Conservation (phyloP, 1,284 basidiomycete species). For the Sporisorium exsertum region DNA sequence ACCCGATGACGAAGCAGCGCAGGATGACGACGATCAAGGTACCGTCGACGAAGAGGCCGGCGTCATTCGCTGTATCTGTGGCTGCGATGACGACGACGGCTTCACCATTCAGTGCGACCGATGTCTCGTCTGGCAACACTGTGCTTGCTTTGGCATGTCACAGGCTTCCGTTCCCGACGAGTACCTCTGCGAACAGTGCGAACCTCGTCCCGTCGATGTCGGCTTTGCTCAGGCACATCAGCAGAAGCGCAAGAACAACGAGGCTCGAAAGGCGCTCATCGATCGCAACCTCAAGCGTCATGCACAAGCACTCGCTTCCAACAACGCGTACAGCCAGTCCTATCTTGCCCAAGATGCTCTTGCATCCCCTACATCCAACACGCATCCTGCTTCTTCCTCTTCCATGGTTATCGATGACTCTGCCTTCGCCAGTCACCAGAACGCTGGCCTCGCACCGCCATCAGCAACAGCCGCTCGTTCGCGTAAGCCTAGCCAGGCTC, state of each 20-base stretch:
- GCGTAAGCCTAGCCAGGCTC: constrained; percentile 53
- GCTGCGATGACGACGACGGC: constrained; percentile 81
- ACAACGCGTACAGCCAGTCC: constrained; percentile 18
- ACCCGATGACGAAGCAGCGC: constrained; percentile 33
- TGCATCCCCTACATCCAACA: constrained; percentile 24
- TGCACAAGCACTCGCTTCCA: constrained; percentile 35
- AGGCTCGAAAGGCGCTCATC: constrained; percentile 59
- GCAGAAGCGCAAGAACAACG: constrained; percentile 61
- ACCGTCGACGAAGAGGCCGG: constrained; percentile 63
- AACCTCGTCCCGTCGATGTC: constrained; percentile 63
- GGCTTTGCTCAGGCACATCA: constrained; percentile 63
- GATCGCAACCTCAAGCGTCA: constrained; percentile 50
- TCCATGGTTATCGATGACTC: constrained; percentile 5
- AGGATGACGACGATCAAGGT: constrained; percentile 57
- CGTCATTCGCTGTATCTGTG: constrained; percentile 77
- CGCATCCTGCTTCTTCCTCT: constrained; percentile 7
- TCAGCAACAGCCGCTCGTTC: constrained; percentile 26
- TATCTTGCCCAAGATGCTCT: constrained; percentile 21
- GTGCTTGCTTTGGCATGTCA: constrained; percentile 79
- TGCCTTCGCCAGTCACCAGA: neutral
- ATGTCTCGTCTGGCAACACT: constrained; percentile 91
- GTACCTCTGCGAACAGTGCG: constrained; percentile 71
- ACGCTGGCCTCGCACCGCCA: neutral
- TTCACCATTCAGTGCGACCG: constrained; percentile 91
- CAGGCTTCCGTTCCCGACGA: constrained; percentile 77